Base-by-base conservation (phyloP, 805 yeast species). In the Metschnikowia noctiluminum region DNA sequence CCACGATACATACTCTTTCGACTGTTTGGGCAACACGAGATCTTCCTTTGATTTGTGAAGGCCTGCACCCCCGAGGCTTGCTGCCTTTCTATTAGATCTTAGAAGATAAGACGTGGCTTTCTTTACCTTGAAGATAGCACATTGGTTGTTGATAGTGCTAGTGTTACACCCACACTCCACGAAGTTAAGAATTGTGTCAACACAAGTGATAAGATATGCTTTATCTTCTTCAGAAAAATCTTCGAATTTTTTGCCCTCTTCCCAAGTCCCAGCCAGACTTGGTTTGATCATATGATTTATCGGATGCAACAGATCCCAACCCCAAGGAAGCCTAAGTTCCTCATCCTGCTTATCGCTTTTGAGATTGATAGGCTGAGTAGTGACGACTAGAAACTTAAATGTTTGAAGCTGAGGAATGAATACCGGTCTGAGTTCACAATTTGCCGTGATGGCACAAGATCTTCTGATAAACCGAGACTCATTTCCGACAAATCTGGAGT, bases 301-400 rank as follows among this genome's bases (percentile, higher is more conserved):
- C 2, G 97, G 96, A 62, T 90, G 96, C 14, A 70, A 54, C 3
- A 66, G 62, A 61, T 90, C 96, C 96, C 97, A 92, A 51, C 85
- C 88, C 98, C 98, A 92, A 1, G 83, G 80, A 9, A 89, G 65
- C 0, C 91, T 77, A 16, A 92, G 66, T 61, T 91, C 97, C 36
- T 82, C 79, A 9, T 74, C 65, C 44, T 73, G 12, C 2, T 58
- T 62, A 2, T 54, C 54, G 2, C 60, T 46, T 34, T 57, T 57
- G 26, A 73, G 53, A 11, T 38, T 71, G 28, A 91, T 78, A 2
- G 79, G 79, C 42, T 71, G 76, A 1, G 75, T 64, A 0, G 96
- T 79, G 28, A 71, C 71, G 9, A 88, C 73, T 8, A 80, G 71
- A 60, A 87, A 82, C 46, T 75, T 77, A 42, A 77, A 65, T 0